Percentiles rank a stretch among this genome's conserved stretches.
Conservation (phyloP, 108 stramenopile genomes). For the Hondaea fermentalgiana region DNA sequence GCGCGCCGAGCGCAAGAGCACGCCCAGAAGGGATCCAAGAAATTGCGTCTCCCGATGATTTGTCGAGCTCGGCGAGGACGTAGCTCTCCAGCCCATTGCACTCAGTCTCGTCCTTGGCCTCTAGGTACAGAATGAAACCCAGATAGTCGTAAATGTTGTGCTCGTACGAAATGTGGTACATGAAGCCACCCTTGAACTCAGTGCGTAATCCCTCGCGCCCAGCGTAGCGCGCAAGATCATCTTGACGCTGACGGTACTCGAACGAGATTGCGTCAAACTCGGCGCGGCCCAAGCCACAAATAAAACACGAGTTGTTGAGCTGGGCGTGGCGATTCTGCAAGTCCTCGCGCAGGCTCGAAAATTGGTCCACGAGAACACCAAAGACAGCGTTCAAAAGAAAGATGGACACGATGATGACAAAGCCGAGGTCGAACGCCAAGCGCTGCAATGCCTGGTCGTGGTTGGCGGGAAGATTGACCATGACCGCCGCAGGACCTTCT, state of each 20-base stretch:
- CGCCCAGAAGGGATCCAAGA: slow-evolving; percentile 22
- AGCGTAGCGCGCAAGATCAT: slow-evolving; percentile 21
- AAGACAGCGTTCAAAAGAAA: slow-evolving; percentile 39
- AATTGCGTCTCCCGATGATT: slow-evolving; percentile 9
- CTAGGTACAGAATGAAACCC: slow-evolving; percentile 32
- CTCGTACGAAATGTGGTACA: slow-evolving; percentile 24
- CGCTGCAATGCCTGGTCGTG: background rate
- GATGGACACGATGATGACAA: slow-evolving; percentile 30
- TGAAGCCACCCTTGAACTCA: slow-evolving; percentile 8
- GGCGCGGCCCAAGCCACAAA: slow-evolving; percentile 33
- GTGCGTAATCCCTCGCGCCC: background rate
- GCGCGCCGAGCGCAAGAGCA: background rate
- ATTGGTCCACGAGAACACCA: slow-evolving; percentile 43
- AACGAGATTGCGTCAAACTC: slow-evolving; percentile 31
- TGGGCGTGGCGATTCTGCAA: slow-evolving; percentile 26
- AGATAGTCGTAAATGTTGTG: slow-evolving; percentile 50
- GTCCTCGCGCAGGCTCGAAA: slow-evolving; percentile 18
- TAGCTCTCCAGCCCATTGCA: slow-evolving; percentile 40
- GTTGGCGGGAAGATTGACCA: background rate
- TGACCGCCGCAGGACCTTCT: slow-evolving; percentile 33
- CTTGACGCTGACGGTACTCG: background rate
- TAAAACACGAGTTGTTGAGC: slow-evolving; percentile 35
- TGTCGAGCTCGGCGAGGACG: slow-evolving; percentile 21
- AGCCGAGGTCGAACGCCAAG: slow-evolving; percentile 3
- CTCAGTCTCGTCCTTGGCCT: slow-evolving; percentile 41